Conservation (phyloP, 176 grass and related monocot genomes). For the Microstegium vimineum region DNA sequence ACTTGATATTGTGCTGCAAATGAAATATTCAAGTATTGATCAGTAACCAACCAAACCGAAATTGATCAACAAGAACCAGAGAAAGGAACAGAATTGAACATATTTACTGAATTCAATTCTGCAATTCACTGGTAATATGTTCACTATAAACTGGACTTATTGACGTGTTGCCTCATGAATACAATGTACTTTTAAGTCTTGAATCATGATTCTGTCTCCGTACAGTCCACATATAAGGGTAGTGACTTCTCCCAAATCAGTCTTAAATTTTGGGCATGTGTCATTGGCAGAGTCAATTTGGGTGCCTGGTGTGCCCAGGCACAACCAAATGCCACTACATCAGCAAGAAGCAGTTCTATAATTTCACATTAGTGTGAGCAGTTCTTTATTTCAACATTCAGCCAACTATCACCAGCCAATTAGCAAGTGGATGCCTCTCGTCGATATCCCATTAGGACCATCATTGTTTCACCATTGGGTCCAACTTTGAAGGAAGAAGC, state of each 20-base stretch:
- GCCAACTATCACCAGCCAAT: background rate
- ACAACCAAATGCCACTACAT: background rate
- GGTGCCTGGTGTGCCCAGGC: background rate
- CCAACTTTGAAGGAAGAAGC: background rate
- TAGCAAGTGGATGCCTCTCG: background rate
- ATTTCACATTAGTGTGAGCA: background rate
- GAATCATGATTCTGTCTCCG: background rate
- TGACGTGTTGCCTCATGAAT: background rate
- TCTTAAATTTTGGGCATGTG: background rate
- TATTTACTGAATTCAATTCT: background rate
- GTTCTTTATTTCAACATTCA: background rate
- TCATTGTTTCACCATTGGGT: background rate
- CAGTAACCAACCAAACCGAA: background rate
- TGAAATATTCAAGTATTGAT: background rate
- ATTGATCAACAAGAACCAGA: background rate
- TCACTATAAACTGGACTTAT: background rate
- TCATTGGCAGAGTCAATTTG: background rate
- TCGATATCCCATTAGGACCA: background rate
- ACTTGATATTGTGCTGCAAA: constrained; percentile 83
- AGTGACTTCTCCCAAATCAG: background rate
- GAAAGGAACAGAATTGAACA: background rate
- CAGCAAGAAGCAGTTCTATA: background rate
- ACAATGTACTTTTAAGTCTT: background rate
- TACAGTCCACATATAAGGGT: background rate
- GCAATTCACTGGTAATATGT: background rate